Evolutionary conservation across 805 yeast species (phyloP), one percentile per base, ranked within the genome.

Genomic region (Starmerella davenportii): DNA sequence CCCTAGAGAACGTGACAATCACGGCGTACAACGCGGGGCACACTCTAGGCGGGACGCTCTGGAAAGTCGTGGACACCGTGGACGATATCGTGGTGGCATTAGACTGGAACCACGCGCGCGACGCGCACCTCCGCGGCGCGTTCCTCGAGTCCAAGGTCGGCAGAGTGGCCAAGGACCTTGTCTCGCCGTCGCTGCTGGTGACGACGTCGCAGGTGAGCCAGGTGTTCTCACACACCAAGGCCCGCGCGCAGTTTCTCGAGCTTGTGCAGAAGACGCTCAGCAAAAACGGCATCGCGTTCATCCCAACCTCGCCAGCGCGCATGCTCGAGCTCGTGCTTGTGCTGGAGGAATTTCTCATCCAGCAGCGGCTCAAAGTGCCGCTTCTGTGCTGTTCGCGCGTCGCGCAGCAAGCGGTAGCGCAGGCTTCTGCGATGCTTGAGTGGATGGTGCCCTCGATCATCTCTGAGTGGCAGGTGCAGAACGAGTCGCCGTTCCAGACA

Each of bases 391-490:
- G 79, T n/a, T 73, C 93, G 3, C 75, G 73, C 49, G 74, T 84
- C 0, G 92, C 90, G 20, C 72, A 82, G 3, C 74, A 87, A 51
- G 67, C 77, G 3, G 57, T 90, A 40, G 69, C 77, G 20, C 81
- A 79, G 52, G 94, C 95, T 0, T 71, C 81, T 13, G 78, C 84
- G 40, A 79, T 90, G 76, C 60, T 87, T 21, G 98, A 90, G 60
- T 90, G 96, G 96, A 78, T 90, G 84, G 74, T 93, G 0, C 70
- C 87, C 0, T 68, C 76, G n/a, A 68, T 84, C n/a, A 69, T 80
- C 20, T 77, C 79, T 48, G 78, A 74, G 34, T 84, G 94, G 87
- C 93, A 82, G 51, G 62, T 68, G 5, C 66, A 70, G 43, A 75
- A 75, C 38, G 69, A 69, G 39, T 69, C 77, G 2, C 94, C 95